These are phyloP conservation scores for Suhomyces kilbournensis DNA, from an alignment of 805 yeast genomes.

Conservation along the genomic window DNA sequence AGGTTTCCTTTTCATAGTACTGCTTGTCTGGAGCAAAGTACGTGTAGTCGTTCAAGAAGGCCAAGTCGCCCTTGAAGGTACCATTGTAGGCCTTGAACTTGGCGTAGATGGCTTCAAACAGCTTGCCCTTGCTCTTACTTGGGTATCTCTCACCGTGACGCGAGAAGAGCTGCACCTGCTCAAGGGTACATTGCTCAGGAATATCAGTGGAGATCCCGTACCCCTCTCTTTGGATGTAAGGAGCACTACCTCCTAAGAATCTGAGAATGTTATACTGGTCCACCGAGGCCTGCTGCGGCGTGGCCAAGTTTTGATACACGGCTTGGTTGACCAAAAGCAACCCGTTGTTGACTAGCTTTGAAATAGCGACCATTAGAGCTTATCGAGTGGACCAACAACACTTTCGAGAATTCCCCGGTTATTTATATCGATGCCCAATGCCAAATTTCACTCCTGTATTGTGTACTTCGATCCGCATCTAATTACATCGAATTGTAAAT, in stretches of 20 bases:
- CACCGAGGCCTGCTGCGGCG: constrained; percentile 39
- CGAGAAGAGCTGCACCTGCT: constrained; percentile 68
- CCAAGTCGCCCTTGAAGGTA: constrained; percentile 46
- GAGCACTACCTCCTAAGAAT: constrained; percentile 56
- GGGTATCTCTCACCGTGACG: constrained; percentile 87
- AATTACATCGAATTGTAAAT: neutral
- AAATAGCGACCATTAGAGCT: constrained; percentile 24
- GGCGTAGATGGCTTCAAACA: constrained; percentile 20
- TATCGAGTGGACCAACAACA: neutral
- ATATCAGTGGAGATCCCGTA: constrained; percentile 49
- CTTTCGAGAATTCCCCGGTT: neutral
- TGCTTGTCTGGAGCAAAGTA: constrained; percentile 41
- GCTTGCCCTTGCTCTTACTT: constrained; percentile 24
- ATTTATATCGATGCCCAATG: neutral
- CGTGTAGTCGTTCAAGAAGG: constrained; percentile 52
- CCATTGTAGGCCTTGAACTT: constrained; percentile 22
- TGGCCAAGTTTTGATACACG: constrained; percentile 30
- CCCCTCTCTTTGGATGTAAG: constrained; percentile 51
- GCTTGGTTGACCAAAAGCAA: constrained; percentile 26
- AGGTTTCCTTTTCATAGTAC: constrained; percentile 50
- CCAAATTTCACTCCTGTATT: neutral
- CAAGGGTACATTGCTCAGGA: constrained; percentile 52
- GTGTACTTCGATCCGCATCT: neutral
- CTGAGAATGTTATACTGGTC: constrained; percentile 48
- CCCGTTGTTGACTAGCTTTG: constrained; percentile 28